Conservation (phyloP, 208 protist genomes). For the Crithidia thermophila region DNA sequence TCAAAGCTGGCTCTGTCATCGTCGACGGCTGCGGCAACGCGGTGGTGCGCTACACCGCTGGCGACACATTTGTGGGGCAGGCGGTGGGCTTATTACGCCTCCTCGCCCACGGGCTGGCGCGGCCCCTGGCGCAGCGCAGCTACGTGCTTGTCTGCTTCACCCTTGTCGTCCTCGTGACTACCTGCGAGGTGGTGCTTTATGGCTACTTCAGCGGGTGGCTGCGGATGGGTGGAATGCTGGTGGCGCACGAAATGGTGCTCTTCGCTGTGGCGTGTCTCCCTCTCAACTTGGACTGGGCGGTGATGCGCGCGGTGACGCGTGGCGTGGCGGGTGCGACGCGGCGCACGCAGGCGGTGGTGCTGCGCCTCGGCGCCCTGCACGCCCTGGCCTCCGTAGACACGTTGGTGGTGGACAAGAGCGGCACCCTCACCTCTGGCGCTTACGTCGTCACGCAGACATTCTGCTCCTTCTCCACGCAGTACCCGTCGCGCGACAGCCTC, state of each 20-base stretch:
- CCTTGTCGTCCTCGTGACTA: constrained; percentile 1
- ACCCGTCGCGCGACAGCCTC: constrained; percentile 40
- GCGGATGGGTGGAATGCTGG: background rate
- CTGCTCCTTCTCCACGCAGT: constrained; percentile 36
- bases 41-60: constrained; percentile 73
- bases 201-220: constrained; percentile 1
- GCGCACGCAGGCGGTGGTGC: constrained; percentile 83
- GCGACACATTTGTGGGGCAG: constrained; percentile 90
- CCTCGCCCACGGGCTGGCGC: constrained; percentile 3
- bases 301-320: constrained; percentile 56
- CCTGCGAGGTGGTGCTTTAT: constrained; percentile 10
- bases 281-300: constrained; percentile 46
- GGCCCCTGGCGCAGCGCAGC: constrained; percentile 10
- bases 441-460: constrained; percentile 55
- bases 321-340: constrained; percentile 77
- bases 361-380: constrained; percentile 83
- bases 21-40: constrained; percentile 53
- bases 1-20: constrained; percentile 78
- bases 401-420: constrained; percentile 92
- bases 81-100: constrained; percentile 70
- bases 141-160: constrained; percentile 2
- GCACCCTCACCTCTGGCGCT: constrained; percentile 91
- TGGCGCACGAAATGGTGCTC: constrained; percentile 36
- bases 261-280: constrained; percentile 39
- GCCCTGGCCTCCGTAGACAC: constrained; percentile 50